A percentile compares a stretch with the other conserved stretches of the same genome.
These are phyloP conservation scores for Pythium dissimile DNA, from an alignment of 352 stramenopile genomes.

Conservation along the genomic window DNA sequence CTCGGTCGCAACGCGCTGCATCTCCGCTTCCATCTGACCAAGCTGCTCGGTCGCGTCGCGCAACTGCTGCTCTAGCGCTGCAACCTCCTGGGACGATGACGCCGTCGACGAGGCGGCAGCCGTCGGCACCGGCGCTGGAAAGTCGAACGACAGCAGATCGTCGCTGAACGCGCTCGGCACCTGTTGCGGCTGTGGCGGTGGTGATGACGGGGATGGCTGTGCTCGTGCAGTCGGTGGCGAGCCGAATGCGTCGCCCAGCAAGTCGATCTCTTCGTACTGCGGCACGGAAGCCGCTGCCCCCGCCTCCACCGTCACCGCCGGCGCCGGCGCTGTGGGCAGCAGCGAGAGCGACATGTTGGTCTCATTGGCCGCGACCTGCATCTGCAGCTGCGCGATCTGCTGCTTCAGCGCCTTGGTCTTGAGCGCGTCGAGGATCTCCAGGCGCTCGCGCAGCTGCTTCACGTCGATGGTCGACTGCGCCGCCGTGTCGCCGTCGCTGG, in stretches of 20 bases:
- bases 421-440: constrained; percentile 38
- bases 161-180: not conserved
- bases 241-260: constrained; percentile 28
- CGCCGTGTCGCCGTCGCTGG: constrained; percentile 4
- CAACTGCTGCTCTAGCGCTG: constrained; percentile 26
- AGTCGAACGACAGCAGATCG: constrained; percentile 20
- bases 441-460: constrained; percentile 42
- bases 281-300: constrained; percentile 17
- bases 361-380: constrained; percentile 6
- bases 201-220: not conserved
- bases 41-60: constrained; percentile 42
- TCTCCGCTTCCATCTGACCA: constrained; percentile 32
- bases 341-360: constrained; percentile 27
- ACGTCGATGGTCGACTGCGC: constrained; percentile 39
- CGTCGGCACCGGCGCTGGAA: not conserved
- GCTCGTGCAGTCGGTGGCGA: not conserved
- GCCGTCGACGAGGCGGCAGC: not conserved
- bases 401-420: constrained; percentile 36
- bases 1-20: constrained; percentile 26
- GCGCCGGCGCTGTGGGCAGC: constrained; percentile 36
- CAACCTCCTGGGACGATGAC: not conserved
- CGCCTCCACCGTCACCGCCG: constrained; percentile 30
- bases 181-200: constrained; percentile 1
- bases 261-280: constrained; percentile 57
- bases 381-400: constrained; percentile 25